Base-by-base conservation (phyloP, 345 rosid species). In the Euclidium syriacum region DNA sequence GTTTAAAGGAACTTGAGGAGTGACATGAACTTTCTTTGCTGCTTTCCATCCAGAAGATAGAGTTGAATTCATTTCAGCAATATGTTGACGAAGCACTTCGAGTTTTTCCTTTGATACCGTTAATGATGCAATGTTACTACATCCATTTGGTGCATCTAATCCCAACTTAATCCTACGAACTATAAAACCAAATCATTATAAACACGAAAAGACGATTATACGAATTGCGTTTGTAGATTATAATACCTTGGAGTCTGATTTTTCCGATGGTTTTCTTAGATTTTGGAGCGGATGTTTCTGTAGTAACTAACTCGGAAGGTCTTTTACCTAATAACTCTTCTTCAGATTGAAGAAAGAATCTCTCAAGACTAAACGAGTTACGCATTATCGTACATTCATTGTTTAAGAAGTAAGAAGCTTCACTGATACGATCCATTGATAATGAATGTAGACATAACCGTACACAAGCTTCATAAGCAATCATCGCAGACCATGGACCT, bases 401-500 rank as follows among this genome's bases (percentile, higher is more conserved):
- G 29, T 83, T 83, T 72, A 94, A 73, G 78, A 94, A 94, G 71
- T 79, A 75, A 14, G 91, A 85, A 69, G 97, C 96, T 1, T 58
- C 91, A 17, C 67, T 69, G 4, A 57, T 80, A 64, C 87, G 81
- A 56, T 95, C 88, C 52, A 57, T 77, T 34, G 96, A 91, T 87
- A 82, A 84, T 40, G 97, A 88, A 57, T 90, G 81, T 48, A 94
- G 96, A 70, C 97, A 94, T 33, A 94, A 72, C 34, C 97, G 88
- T 42, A 85, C 77, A 66, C 99, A 94, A 2, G 90, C 96, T 61
- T 94, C 97, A 68, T 89, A 94, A 3, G 97, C 80, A 62, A 94
- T 80, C 64, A 94, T 87, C 12, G 88, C 88, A 72, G 79, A 84
- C 99, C 99, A 94, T 33, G 97, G 96, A 61, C 99, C 97, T 72